Base-by-base conservation (phyloP, 306 rosid genomes). In the Casuarina equisetifolia region DNA sequence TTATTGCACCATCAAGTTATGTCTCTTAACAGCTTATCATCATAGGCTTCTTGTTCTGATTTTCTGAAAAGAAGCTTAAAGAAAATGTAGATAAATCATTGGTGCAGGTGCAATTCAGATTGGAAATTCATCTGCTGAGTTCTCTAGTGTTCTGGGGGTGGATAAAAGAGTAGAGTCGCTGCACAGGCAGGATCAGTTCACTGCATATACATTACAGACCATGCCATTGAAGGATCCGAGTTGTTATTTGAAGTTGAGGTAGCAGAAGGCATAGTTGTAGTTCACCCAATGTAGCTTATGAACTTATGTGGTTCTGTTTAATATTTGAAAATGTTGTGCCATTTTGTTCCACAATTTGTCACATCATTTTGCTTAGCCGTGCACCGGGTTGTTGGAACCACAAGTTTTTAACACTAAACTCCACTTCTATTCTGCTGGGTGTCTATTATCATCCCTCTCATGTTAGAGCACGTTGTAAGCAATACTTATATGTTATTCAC, bases 171-270 rank as follows among this genome's bases (percentile, higher is more conserved):
- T 35, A 39, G 70, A n/a, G 58, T 66, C 17, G 38, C 48, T 59
- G 64, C 72, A 57, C 63, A 57, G 46, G 72, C 59, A 35, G 82
- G 68, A 63, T 32, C 20, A 62, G 78, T 72, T 61, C 55, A 51
- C 69, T 72, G 73, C 39, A 35, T 62, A 54, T 15, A 80, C 79
- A 80, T 74, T 79, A 44, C 74, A 74, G 50, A 44, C 70, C 67
- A 78, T 80, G 79, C 59, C 69, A 74, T 43, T 54, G 58, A 68
- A 49, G 59, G 74, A 48, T 70, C 58, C 39, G 58, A 62, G 17
- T 42, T 66, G 54, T 16, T 80, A 48, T 44, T 66, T 74, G 50
- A 32, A 51, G 49, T 10, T 74, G 75, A 36, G 50, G 62, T 52
- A 35, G 81, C 70, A 46, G 62, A 78, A 42, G 58, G 43, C 32